phyloP scores from a whole-genome alignment of 208 protist species.

The Trypanosomatidae sp. region DNA sequence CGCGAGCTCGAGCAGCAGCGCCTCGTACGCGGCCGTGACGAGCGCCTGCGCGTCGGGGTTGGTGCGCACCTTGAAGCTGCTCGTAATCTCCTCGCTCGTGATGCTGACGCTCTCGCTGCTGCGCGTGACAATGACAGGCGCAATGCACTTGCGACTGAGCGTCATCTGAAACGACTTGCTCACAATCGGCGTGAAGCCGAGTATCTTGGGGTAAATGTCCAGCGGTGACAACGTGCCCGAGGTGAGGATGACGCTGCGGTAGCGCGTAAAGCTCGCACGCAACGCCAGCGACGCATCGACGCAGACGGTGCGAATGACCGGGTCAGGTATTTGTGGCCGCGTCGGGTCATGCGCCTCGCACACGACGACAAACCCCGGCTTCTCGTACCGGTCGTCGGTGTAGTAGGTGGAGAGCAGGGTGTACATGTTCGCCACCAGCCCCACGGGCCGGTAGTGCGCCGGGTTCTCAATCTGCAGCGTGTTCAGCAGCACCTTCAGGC shows the following conservation, averaged over 20 bases:
- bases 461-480: constrained; percentile 94
- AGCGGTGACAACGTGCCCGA: constrained; percentile 96
- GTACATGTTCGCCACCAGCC: constrained; percentile 92
- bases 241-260: constrained; percentile 95
- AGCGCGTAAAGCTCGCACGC: constrained; percentile 90
- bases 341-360: constrained; percentile 94
- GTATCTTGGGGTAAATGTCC: constrained; percentile 98
- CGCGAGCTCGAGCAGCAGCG: constrained; percentile 91
- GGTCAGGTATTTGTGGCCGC: constrained; percentile 74
- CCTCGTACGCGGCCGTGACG: constrained; percentile 95
- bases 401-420: constrained; percentile 91
- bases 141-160: constrained; percentile 91
- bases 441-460: constrained; percentile 85
- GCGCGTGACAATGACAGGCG: constrained; percentile 87
- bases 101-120: constrained; percentile 84
- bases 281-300: constrained; percentile 97
- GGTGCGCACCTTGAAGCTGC: constrained; percentile 81
- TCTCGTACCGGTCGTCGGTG: constrained; percentile 82
- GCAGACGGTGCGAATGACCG: constrained; percentile 86
- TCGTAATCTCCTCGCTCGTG: constrained; percentile 80
- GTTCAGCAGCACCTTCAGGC: constrained; percentile 91
- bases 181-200: constrained; percentile 93
- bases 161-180: constrained; percentile 93
- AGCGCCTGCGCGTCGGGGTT: constrained; percentile 65
- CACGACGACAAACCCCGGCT: constrained; percentile 87